Conservation (phyloP, 768 basidiomycete genomes). For the Serendipita sp. region DNA sequence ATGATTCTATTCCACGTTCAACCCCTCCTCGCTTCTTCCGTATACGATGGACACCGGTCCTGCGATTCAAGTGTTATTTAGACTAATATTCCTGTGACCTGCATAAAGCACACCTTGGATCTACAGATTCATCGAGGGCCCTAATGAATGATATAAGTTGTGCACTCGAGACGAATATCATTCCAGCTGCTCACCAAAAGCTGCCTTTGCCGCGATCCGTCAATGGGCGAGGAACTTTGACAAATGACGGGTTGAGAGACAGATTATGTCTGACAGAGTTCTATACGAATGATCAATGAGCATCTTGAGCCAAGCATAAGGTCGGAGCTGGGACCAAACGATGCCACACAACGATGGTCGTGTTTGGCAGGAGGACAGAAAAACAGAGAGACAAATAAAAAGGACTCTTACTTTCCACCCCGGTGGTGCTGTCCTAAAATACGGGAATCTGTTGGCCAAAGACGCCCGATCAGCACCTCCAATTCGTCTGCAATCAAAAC, state of each 20-base stretch:
- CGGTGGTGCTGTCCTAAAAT: constrained; percentile 69
- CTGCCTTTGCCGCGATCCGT: constrained; percentile 84
- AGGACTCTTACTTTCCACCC: constrained; percentile 73
- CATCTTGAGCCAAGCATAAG: background rate
- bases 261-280: constrained; percentile 86
- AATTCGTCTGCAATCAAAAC: background rate
- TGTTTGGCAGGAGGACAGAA: constrained; percentile 16
- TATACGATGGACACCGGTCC: constrained; percentile 70
- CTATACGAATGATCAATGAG: constrained; percentile 24
- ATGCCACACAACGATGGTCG: background rate
- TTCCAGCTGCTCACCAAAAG: constrained; percentile 56
- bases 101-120: background rate
- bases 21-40: constrained; percentile 44
- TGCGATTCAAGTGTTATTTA: background rate
- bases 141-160: background rate
- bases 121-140: constrained; percentile 5
- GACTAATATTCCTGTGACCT: background rate
- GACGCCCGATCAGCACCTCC: background rate
- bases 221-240: constrained; percentile 80
- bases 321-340: background rate
- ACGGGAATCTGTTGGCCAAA: constrained; percentile 49
- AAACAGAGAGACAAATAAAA: constrained; percentile 16
- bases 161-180: background rate
- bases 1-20: constrained; percentile 5
- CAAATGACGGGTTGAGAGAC: constrained; percentile 79